These are phyloP conservation scores for Cytospora piceae DNA, from an alignment of 2,329 filamentous ascomycete species.

Conservation along the genomic window DNA sequence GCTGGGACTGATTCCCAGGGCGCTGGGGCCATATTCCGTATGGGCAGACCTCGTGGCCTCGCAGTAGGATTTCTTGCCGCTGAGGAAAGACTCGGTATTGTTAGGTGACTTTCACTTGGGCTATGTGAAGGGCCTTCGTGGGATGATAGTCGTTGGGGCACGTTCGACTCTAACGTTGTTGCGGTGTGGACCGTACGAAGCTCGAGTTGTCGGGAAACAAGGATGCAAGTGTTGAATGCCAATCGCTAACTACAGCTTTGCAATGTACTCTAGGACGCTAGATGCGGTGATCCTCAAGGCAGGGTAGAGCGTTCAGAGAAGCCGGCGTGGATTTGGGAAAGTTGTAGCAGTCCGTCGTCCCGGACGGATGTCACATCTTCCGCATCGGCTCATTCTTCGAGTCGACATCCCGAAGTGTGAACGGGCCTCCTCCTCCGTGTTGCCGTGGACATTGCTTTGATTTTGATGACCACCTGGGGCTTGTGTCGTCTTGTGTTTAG, in stretches of 20 bases:
- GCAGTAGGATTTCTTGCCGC: not conserved
- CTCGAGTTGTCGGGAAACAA: not conserved
- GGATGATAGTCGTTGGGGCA: too few relatives aligned
- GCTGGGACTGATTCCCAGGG: constrained; percentile 42
- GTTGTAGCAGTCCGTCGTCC: not conserved
- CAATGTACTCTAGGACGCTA: not conserved
- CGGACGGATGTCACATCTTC: not conserved
- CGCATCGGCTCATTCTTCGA: not conserved
- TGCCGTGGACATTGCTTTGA: not conserved
- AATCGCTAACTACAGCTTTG: not conserved
- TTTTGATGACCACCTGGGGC: too few relatives aligned
- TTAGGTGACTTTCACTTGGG: not conserved
- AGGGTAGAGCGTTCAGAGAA: not conserved
- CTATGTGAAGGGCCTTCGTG: not conserved
- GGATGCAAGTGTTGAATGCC: not conserved
- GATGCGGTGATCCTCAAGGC: not conserved
- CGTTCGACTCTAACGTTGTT: not conserved
- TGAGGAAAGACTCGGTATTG: not conserved
- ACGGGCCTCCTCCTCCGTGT: not conserved
- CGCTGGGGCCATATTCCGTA: constrained; percentile 35
- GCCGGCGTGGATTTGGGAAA: not conserved
- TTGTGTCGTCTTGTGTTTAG: not conserved
- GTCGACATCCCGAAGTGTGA: not conserved
- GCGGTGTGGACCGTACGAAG: not conserved
- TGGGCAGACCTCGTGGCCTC: not conserved